Base-by-base conservation (phyloP, 1,139 yeast genomes). In the Kazachstania sp. region DNA sequence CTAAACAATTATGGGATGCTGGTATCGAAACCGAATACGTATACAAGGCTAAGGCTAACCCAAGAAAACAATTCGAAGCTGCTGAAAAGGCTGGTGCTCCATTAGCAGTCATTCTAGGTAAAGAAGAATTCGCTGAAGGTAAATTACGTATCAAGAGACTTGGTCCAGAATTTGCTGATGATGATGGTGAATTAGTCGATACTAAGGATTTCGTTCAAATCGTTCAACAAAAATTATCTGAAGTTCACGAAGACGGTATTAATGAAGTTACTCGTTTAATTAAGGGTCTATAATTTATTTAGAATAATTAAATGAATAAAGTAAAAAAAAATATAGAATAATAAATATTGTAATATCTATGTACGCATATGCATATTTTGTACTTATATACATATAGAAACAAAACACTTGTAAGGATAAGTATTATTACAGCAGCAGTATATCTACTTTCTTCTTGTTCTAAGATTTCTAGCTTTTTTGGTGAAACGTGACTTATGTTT, bases 31-130 rank as follows among this genome's bases (percentile, higher is more conserved):
- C 95, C 39, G 98, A 92, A 70, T 92, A 81, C 66, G 74, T 90
- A 55, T 92, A 86, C 74, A 92, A 92, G 70, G 77, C 86, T 48
- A 92, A 92, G 71, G 95, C 95, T 48, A 92, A 92, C 66, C 84
- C 87, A 51, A 84, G 95, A 66, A 92, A 90, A 67, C 98, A 92
- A 71, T 92, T 92, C 55, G 97, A 90, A 60, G 95, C 96, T 47
- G 97, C 98, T 41, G 98, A 92, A 60, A 88, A 87, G 68, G 74
- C 88, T 2, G 97, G 97, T 37, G 87, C 95, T 57, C 83, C 90
- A 50, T 62, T 88, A 45, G 96, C 95, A 4, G 95, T 92, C 39
- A 92, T 92, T 55, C 73, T 92, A 50, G 98, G 98, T 59, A 94
- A 92, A 67, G 97, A 90, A 65, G 98, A 92, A 68, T 87, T 71